Base-by-base conservation (phyloP, 495 filamentous ascomycete species). In the Aspergillus panamensis region DNA sequence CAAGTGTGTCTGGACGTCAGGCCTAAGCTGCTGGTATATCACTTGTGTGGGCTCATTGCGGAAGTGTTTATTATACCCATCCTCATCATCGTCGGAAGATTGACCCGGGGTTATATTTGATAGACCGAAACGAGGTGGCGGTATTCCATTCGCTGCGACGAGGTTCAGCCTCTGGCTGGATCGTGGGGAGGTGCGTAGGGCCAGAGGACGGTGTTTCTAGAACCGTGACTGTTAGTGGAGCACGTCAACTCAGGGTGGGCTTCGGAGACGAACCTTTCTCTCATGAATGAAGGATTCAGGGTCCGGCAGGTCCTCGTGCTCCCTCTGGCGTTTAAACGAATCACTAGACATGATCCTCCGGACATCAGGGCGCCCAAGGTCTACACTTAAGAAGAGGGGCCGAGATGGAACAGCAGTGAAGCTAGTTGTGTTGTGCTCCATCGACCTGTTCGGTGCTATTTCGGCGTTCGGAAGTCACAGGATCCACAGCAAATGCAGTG, bases 31-130 rank as follows among this genome's bases (percentile, higher is more conserved):
- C 20, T 9, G 61, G 60, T 12, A 29, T 45, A 39, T 52, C 17
- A 30, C 16, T n/a, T 40, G 10, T 3, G 20, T 55, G n/a, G 45
- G 39, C 21, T 25, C 45, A 30, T 17, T 25, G 37, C 5, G 17
- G 8, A 44, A 17, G 21, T 49, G 29, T 51, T 60, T 42, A 35
- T n/a, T 44, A 21, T 42, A 30, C 19, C 16, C 54, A 58, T 61
- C 50, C 13, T 63, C 50, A 42, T 66, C 57, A 1, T 80, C 73
- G 30, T 77, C 75, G 1, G 71, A 76, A 0, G 76, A 76, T 30
- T 78, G 74, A 9, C 67, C 67, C 0, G 75, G 77, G 3, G 75
- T 78, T 13, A 76, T 57, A 4, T 65, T 71, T 9, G 71, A 66
- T 3, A 68, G 63, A 33, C 65, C 65, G 31, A 62, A 57, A 8